These are phyloP conservation scores for Hymenoscyphus linearis DNA, from an alignment of 2,329 filamentous ascomycete species.

Conservation along the genomic window DNA sequence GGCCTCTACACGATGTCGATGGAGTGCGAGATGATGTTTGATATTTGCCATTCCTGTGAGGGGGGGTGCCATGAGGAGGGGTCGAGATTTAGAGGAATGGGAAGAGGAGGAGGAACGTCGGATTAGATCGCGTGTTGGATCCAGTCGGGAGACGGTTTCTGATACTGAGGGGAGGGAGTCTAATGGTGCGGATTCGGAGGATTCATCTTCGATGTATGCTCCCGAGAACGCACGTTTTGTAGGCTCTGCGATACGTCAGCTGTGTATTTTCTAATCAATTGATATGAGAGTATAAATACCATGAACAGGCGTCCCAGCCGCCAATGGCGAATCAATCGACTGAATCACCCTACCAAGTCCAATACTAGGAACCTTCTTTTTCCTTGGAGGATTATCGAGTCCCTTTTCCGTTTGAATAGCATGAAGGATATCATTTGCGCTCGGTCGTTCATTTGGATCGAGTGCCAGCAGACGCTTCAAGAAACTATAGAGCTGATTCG, in stretches of 20 bases:
- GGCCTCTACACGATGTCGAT: conserved; percentile 34
- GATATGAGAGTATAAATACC: conserved; percentile 16
- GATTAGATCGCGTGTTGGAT: conserved; percentile 15
- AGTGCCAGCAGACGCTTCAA: conserved; percentile 76
- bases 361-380: conserved; percentile 22
- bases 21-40: conserved; percentile 25
- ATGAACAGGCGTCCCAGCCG: conserved; percentile 26
- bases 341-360: conserved; percentile 30
- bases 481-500: conserved; percentile 77
- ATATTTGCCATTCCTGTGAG: conserved; percentile 31
- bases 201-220: conserved; percentile 29
- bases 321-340: conserved; percentile 29
- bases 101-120: conserved; percentile 1
- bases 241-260: conserved; percentile 19
- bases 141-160: too few relatives aligned
- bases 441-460: conserved; percentile 70
- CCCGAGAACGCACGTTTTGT: conserved; percentile 24
- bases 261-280: background rate
- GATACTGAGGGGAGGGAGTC: conserved; percentile 10
- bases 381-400: conserved; percentile 26
- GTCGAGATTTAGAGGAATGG: conserved; percentile 22
- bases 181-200: conserved; percentile 17
- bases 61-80: conserved; percentile 38
- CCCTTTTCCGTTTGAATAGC: conserved; percentile 31
- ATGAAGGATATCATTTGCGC: conserved; percentile 73